Evolutionary conservation across 129 eudicot species (phyloP), one percentile per base, ranked within the genome.

Genomic region (Chrysanthemum makinoi): DNA sequence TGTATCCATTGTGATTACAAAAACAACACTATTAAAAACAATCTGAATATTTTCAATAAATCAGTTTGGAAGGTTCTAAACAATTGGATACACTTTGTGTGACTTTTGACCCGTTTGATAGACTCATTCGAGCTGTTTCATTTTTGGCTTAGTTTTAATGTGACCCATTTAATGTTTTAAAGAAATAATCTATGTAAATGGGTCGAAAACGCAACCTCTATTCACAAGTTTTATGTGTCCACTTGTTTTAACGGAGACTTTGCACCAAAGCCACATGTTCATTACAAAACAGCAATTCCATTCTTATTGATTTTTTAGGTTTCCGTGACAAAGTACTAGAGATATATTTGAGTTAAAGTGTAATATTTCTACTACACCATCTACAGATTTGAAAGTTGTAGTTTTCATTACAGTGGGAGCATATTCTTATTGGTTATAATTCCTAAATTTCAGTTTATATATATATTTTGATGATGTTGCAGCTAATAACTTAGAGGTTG

Each of bases 401-500:
- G 12, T 50, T 66, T 50, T 44, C 65, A 24, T 26, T 26, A 24
- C 28, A 30, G 66, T 10, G 44, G 44, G 47, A 13, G 12, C 19
- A 6, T n/a, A 35, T 30, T 66, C 48, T 54, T 61, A n/a, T 57
- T 19, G 46, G 33, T 65, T 6, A 16, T 44, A 56, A 6, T 39
- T 39, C 10, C 43, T 35, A 35, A 26, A 46, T 13, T 15, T 65
- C 13, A 5, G 6, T 24, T 71, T 43, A 75, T 48, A 1, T 22
- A 28, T 33, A 22, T 55, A 1, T 5, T 59, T 35, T 77, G 65
- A 22, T 70, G 62, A 28, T 28, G 3, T 28, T 28, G 30, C 30
- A 28, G 30, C 30, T 28, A 28, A 28, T 28, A 28, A 93, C 68
- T 69, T 93, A 50, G 95, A 74, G 79, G 98, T 87, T 72, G 96